Conservation (phyloP, 78 protist genomes). For the Tieghemostelium lacteum region DNA sequence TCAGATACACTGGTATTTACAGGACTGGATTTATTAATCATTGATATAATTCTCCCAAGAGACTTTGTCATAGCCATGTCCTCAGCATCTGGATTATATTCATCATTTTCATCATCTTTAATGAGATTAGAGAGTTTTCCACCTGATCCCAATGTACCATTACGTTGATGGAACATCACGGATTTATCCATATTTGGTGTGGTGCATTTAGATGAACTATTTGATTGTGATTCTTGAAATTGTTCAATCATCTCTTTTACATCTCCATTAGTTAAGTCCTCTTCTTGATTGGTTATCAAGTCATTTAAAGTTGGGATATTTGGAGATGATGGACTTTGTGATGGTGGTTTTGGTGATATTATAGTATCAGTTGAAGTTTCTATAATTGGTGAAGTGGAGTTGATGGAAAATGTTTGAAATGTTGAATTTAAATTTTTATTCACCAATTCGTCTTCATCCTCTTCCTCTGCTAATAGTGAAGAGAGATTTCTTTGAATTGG, state of each 20-base stretch:
- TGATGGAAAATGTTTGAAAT: slow-evolving; percentile 17
- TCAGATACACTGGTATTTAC: neutral
- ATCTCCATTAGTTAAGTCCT: slow-evolving; percentile 46
- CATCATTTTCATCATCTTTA: slow-evolving; percentile 2
- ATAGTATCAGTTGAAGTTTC: neutral
- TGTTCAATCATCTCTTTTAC: slow-evolving; percentile 33
- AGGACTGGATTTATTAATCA: neutral
- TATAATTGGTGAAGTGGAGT: neutral
- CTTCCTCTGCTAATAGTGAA: slow-evolving; percentile 14
- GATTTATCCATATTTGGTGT: slow-evolving; percentile 19
- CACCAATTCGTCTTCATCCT: neutral
- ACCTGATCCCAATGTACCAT: slow-evolving; percentile 47
- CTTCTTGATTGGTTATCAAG: slow-evolving; percentile 17
- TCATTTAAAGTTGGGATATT: slow-evolving; percentile 38
- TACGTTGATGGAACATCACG: slow-evolving; percentile 6
- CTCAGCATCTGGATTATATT: neutral
- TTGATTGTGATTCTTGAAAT: neutral
- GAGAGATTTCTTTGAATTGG: too few species aligned
- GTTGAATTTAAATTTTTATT: too few species aligned
- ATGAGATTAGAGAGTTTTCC: slow-evolving; percentile 25
- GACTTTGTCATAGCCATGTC: slow-evolving; percentile 43
- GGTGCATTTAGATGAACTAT: neutral
- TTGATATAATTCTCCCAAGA: slow-evolving; percentile 12
- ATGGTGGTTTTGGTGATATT: neutral
- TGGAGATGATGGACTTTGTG: neutral